Base-by-base conservation (phyloP, 176 grass and related monocot species). In the Thalia dealbata region DNA sequence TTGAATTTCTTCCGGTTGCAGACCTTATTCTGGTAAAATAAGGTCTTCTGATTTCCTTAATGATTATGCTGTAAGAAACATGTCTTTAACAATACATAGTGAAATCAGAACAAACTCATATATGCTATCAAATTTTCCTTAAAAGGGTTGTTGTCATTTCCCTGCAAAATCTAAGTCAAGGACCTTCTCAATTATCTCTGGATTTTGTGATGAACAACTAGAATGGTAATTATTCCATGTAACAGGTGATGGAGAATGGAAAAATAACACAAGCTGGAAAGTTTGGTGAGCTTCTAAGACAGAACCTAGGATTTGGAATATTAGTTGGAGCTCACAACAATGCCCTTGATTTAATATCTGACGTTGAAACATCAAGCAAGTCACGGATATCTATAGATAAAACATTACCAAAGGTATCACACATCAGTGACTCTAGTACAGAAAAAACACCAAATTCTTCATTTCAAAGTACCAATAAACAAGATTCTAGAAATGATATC, bases 291-390 rank as follows among this genome's bases (percentile, higher is more conserved):
- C 92, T 96, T 19, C 75, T 96, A 63, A 82, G 83, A 79, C 78
- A 96, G 29, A 91, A 92, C 12, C 79, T 87, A 61, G 92, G 89
- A 24, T 96, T 96, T 75, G 82, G 92, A 86, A 75, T 85, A 26
- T 85, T 92, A 79, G 89, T 96, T 27, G 92, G 92, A 73, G 92
- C 92, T 29, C 92, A 96, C 59, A 96, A 75, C 72, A 86, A 90
- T 64, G 92, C 92, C 77, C 82, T 92, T 83, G 82, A 92, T 78
- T 90, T 89, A 77, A 88, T 96, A 32, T 52, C 87, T 56, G 89
- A 82, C 54, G 89, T 75, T 52, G 84, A 92, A 80, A 86, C 77
- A 74, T 89, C 89, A 35, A 96, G 86, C 86, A 96, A 86, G 85
- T 75, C 84, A 22, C 45, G 24, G 35, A 65, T 73, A 61, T 69